phyloP scores from a whole-genome alignment of 2,329 filamentous ascomycete species.

The Penicillium hordei region DNA sequence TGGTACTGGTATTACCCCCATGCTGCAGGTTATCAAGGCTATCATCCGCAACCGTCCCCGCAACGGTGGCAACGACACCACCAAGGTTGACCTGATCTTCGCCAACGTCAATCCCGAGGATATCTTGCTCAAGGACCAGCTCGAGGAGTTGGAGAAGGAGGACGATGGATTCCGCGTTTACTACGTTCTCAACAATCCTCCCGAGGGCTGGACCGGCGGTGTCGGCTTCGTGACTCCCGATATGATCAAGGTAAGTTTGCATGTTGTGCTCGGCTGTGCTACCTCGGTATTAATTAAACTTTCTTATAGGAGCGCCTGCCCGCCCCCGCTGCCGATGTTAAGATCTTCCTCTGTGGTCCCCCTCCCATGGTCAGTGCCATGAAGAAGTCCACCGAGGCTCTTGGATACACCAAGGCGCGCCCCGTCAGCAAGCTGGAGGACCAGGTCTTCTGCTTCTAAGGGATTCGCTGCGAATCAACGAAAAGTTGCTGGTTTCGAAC shows the following conservation, averaged over 20 bases:
- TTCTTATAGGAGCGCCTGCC: slow-evolving; percentile 58
- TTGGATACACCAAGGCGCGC: slow-evolving; percentile 88
- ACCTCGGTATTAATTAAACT: slow-evolving; percentile 3
- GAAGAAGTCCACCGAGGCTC: slow-evolving; percentile 89
- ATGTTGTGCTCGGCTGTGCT: not conserved
- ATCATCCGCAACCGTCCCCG: slow-evolving; percentile 73
- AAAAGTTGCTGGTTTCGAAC: not conserved
- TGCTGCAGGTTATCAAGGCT: slow-evolving; percentile 93
- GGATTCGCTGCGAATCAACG: not conserved
- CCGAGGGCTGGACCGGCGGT: slow-evolving; percentile 85
- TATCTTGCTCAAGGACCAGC: slow-evolving; percentile 88
- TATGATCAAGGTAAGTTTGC: slow-evolving; percentile 75
- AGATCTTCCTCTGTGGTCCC: slow-evolving; percentile 91
- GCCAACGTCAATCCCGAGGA: slow-evolving; percentile 93
- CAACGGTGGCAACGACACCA: slow-evolving; percentile 71
- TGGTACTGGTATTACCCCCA: slow-evolving; percentile 95
- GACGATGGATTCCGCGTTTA: slow-evolving; percentile 82
- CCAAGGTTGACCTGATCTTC: slow-evolving; percentile 91
- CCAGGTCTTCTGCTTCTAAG: slow-evolving; percentile 93
- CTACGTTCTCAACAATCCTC: slow-evolving; percentile 96
- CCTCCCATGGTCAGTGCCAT: slow-evolving; percentile 95
- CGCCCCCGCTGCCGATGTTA: slow-evolving; percentile 79
- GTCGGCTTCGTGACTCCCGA: slow-evolving; percentile 93
- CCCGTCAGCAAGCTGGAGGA: slow-evolving; percentile 97
- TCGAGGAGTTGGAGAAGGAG: slow-evolving; percentile 74